These are phyloP conservation scores for Hanseniaspora nectarophila DNA, from an alignment of 805 yeast genomes.

Conservation along the genomic window DNA sequence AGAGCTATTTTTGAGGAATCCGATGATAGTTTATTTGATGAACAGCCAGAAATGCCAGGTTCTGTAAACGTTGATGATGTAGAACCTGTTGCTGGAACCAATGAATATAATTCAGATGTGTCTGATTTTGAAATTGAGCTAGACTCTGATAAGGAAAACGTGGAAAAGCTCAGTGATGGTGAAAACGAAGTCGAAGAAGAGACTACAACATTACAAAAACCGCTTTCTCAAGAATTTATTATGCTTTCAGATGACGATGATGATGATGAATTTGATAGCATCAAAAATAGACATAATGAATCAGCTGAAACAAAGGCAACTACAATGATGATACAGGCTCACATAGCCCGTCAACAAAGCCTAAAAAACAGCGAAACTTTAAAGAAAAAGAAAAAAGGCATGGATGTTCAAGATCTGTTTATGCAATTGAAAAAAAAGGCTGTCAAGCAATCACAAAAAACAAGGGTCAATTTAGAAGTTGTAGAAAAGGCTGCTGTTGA, in stretches of 20 bases:
- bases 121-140: constrained; percentile 12
- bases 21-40: not conserved
- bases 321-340: constrained; percentile 1
- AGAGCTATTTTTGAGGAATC: not conserved
- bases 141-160: not conserved
- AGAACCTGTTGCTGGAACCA: not conserved
- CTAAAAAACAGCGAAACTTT: not conserved
- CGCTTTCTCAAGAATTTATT: not conserved
- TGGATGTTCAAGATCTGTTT: not conserved
- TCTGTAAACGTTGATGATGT: not conserved
- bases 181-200: not conserved
- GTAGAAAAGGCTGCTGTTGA: not conserved
- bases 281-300: not conserved
- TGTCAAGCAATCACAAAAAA: not conserved
- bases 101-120: constrained; percentile 6
- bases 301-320: constrained; percentile 5
- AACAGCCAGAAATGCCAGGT: not conserved
- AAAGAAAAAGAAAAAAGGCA: not conserved
- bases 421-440: constrained; percentile 3
- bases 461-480: not conserved
- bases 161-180: not conserved
- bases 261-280: constrained; percentile 1
- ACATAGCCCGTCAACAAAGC: not conserved
- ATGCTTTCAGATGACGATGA: constrained; percentile 3
- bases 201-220: not conserved